A percentile compares a stretch with the other conserved stretches of the same genome.
phyloP scores from a whole-genome alignment of 2,329 filamentous ascomycete species.

The Remersonia thermophila region DNA sequence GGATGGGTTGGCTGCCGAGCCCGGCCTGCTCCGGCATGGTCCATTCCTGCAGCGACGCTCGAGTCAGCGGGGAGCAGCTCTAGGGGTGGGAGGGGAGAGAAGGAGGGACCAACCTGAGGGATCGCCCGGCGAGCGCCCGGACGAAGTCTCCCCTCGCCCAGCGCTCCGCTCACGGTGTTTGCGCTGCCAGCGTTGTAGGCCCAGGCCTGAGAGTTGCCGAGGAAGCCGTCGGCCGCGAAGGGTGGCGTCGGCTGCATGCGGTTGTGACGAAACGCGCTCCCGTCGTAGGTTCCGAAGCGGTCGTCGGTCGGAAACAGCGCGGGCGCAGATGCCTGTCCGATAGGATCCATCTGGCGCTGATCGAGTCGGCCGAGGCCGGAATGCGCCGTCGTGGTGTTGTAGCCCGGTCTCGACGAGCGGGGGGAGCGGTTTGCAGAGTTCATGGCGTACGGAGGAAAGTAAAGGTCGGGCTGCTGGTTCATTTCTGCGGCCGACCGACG shows the following conservation, averaged over 20 bases:
- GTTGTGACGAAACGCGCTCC: slow-evolving; percentile 18
- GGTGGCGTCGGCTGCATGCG: slow-evolving; percentile 15
- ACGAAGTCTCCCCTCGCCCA: slow-evolving; percentile 18
- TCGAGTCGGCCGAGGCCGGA: slow-evolving; percentile 16
- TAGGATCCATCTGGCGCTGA: slow-evolving; percentile 20
- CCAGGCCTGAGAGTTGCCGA: slow-evolving; percentile 20
- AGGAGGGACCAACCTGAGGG: slow-evolving; percentile 3
- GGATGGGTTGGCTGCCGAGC: slow-evolving; percentile 15
- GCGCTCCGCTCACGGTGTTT: slow-evolving; percentile 19
- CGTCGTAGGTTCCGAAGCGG: slow-evolving; percentile 20
- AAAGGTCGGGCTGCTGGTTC: slow-evolving; percentile 17
- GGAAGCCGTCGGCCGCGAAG: slow-evolving; percentile 16
- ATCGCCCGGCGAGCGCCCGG: slow-evolving; percentile 14
- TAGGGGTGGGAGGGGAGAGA: neutral
- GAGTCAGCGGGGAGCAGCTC: too few relatives aligned
- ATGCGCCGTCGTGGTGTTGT: slow-evolving; percentile 19
- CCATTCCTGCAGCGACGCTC: slow-evolving; percentile 14
- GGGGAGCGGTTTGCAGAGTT: slow-evolving; percentile 18
- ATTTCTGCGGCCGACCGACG: slow-evolving; percentile 10
- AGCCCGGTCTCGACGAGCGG: slow-evolving; percentile 17
- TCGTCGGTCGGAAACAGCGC: slow-evolving; percentile 18
- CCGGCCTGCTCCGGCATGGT: slow-evolving; percentile 16
- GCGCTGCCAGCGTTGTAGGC: slow-evolving; percentile 20
- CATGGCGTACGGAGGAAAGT: slow-evolving; percentile 15
- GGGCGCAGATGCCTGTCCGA: slow-evolving; percentile 13